phyloP scores from a whole-genome alignment of 345 rosid species.

The Syzygium aqueum region DNA sequence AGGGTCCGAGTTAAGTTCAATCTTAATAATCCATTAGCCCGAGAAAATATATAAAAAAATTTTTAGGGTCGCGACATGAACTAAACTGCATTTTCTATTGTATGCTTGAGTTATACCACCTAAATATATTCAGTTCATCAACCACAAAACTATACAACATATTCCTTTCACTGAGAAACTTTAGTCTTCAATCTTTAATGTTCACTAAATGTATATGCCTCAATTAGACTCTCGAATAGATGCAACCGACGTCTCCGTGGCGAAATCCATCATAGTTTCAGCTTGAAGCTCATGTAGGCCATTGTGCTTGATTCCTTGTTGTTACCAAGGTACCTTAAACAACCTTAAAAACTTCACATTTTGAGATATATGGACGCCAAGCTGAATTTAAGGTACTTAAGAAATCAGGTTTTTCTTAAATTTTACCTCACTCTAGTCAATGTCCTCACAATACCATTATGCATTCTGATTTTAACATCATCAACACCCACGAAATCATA shows the following conservation, averaged over 20 bases:
- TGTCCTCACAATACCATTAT: not conserved
- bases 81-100: not conserved
- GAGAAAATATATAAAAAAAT: too few species aligned
- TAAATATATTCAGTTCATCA: not conserved
- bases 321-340: not conserved
- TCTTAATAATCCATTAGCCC: too few species aligned
- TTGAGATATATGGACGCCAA: not conserved
- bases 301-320: not conserved
- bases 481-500: not conserved
- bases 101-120: not conserved
- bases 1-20: too few species aligned
- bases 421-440: not conserved
- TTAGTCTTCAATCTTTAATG: not conserved
- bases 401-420: not conserved
- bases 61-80: too few species aligned
- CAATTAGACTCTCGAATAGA: fast-evolving
- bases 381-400: not conserved
- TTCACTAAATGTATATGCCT: not conserved
- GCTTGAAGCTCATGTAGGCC: not conserved
- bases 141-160: not conserved
- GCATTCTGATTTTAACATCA: not conserved
- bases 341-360: not conserved
- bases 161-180: not conserved
- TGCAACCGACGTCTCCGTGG: not conserved
- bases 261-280: not conserved